phyloP scores from a whole-genome alignment of 352 stramenopile genomes.

The Globisporangium spiculum region DNA sequence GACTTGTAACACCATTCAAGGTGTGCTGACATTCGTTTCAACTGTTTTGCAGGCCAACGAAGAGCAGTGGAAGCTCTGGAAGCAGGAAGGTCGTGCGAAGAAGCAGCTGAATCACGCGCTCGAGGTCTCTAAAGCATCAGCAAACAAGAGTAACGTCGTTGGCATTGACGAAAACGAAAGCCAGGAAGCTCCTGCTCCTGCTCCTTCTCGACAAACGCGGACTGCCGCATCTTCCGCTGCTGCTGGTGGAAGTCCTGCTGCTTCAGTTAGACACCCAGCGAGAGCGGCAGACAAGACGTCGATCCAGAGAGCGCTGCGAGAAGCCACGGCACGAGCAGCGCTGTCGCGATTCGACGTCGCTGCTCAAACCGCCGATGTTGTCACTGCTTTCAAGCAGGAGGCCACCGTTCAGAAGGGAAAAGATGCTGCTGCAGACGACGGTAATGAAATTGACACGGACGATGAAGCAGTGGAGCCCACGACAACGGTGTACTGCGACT shows the following conservation, averaged over 20 bases:
- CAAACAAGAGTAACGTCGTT: slow-evolving; percentile 10
- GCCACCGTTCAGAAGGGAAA: neutral
- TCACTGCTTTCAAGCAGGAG: slow-evolving; percentile 35
- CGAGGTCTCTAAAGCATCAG: neutral
- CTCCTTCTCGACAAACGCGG: neutral
- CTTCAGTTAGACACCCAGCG: neutral
- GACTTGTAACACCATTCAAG: neutral
- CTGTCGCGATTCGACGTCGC: slow-evolving; percentile 48
- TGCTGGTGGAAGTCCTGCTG: neutral
- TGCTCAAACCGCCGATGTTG: slow-evolving; percentile 36
- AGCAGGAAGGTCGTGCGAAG: slow-evolving; percentile 26
- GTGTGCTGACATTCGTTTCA: neutral
- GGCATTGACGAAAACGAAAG: slow-evolving; percentile 2
- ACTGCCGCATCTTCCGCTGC: neutral
- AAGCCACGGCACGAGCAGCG: slow-evolving; percentile 53
- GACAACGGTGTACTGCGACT: slow-evolving; percentile 77
- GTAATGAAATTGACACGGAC: slow-evolving; percentile 30
- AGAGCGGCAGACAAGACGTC: slow-evolving; percentile 10
- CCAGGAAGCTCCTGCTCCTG: neutral
- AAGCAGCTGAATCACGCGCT: slow-evolving; percentile 7
- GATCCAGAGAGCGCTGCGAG: slow-evolving; percentile 25
- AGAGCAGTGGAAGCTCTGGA: slow-evolving; percentile 68
- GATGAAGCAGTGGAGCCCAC: slow-evolving; percentile 58
- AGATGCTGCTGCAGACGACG: slow-evolving; percentile 11
- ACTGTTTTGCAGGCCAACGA: slow-evolving; percentile 53